Conservation (phyloP, 129 eudicot genomes). For the Logfia minima region DNA sequence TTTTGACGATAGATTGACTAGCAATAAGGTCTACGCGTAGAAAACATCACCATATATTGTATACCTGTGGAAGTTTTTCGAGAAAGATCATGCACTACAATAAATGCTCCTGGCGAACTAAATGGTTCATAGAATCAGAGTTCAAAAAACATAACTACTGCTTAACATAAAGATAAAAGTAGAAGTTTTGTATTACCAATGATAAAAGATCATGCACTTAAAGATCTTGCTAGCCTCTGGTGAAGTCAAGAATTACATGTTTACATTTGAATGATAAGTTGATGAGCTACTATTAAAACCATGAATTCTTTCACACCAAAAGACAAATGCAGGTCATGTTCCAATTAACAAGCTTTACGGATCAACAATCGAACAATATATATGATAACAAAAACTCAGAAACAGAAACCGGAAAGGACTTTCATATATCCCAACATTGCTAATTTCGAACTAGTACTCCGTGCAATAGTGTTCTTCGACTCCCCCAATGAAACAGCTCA, state of each 20-base stretch:
- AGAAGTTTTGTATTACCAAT: neutral
- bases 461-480: slow-evolving; percentile 33
- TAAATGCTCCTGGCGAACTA: slow-evolving; percentile 42
- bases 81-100: slow-evolving; percentile 57
- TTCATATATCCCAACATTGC: neutral
- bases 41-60: slow-evolving; percentile 90
- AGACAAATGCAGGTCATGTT: neutral
- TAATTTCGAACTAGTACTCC: slow-evolving; percentile 69
- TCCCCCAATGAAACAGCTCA: no score
- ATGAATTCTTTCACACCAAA: no score
- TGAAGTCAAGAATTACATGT: slow-evolving; percentile 75
- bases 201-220: slow-evolving; percentile 50
- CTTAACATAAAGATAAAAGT: slow-evolving; percentile 6
- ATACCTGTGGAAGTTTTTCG: slow-evolving; percentile 87
- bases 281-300: no score
- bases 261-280: no score
- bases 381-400: neutral
- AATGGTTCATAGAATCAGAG: slow-evolving; percentile 34
- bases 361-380: slow-evolving; percentile 14
- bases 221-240: slow-evolving; percentile 96
- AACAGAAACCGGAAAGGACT: slow-evolving; percentile 25
- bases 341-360: slow-evolving; percentile 63
- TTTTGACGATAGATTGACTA: slow-evolving; percentile 67
- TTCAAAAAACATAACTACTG: neutral
- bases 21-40: slow-evolving; percentile 82